Evolutionary conservation across 2,329 filamentous ascomycete genomes (phyloP).

Genomic region (Fusarium subglutinans): DNA sequence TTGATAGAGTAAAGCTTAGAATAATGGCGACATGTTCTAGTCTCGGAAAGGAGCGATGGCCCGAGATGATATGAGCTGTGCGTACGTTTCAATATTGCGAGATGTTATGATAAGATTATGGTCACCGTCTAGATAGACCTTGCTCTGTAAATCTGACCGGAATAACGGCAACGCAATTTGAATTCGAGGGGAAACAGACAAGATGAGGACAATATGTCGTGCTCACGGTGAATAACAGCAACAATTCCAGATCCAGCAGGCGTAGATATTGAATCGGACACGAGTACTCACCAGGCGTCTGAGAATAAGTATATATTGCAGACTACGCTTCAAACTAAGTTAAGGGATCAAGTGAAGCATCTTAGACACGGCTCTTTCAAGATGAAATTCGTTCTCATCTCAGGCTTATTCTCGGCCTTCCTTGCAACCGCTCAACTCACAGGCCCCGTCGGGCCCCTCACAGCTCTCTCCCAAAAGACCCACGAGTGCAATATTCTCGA

Average conservation of each 20-base stretch:
- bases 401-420: not conserved
- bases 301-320: not conserved
- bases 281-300: no score
- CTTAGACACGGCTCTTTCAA: fast-evolving
- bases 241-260: not conserved
- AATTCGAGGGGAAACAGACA: not conserved
- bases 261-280: not conserved
- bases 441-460: not conserved
- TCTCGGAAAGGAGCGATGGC: not conserved
- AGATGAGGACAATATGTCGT: not conserved
- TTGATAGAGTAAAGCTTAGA: not conserved
- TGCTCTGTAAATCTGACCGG: not conserved
- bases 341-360: fast-evolving
- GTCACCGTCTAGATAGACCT: no score
- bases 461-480: not conserved
- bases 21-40: not conserved
- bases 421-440: not conserved
- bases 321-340: fast-evolving
- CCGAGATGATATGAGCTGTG: not conserved
- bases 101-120: not conserved
- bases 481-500: not conserved
- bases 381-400: not conserved
- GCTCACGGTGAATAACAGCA: not conserved
- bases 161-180: not conserved
- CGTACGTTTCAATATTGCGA: not conserved